Evolutionary conservation across 257 asterid species (phyloP).

Genomic region (Lithospermum erythrorhizon): DNA sequence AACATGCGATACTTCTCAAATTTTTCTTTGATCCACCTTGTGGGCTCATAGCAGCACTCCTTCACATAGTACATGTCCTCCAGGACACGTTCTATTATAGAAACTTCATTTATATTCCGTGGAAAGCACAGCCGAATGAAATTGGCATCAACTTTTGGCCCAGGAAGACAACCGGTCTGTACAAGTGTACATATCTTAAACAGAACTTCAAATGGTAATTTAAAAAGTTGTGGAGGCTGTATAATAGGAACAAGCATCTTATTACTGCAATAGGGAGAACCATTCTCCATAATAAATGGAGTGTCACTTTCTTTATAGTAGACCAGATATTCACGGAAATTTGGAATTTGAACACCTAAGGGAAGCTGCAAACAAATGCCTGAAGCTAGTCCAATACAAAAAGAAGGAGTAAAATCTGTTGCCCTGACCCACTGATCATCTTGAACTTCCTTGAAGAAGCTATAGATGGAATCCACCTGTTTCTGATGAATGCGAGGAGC

Average conservation of each 20-base stretch:
- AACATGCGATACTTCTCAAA: slow-evolving; percentile 26
- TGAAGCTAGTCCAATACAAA: slow-evolving; percentile 72
- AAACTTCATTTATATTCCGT: slow-evolving; percentile 7
- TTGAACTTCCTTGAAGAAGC: slow-evolving; percentile 33
- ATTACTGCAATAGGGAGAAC: slow-evolving; percentile 31
- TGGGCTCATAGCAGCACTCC: slow-evolving; percentile 87
- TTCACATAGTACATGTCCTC: slow-evolving; percentile 41
- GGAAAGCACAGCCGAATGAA: slow-evolving; percentile 58
- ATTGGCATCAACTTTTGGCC: slow-evolving; percentile 39
- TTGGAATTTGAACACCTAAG: slow-evolving; percentile 40
- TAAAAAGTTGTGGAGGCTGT: slow-evolving; percentile 30
- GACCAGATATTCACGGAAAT: slow-evolving; percentile 39
- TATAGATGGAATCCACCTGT: slow-evolving; percentile 16
- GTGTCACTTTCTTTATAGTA: slow-evolving; percentile 39
- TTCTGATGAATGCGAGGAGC: slow-evolving; percentile 71
- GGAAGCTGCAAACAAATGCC: slow-evolving; percentile 68
- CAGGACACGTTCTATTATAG: slow-evolving; percentile 62
- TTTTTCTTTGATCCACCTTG: slow-evolving; percentile 50
- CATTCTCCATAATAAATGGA: slow-evolving; percentile 27
- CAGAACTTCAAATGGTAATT: slow-evolving; percentile 47
- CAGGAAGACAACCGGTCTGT: slow-evolving; percentile 75
- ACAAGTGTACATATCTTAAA: slow-evolving; percentile 61
- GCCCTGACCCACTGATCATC: slow-evolving; percentile 93
- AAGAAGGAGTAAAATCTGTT: slow-evolving; percentile 51
- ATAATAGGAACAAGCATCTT: slow-evolving; percentile 59